These are phyloP conservation scores for Colletotrichum brevisporum DNA, from an alignment of 2,329 filamentous ascomycete species.

Conservation along the genomic window DNA sequence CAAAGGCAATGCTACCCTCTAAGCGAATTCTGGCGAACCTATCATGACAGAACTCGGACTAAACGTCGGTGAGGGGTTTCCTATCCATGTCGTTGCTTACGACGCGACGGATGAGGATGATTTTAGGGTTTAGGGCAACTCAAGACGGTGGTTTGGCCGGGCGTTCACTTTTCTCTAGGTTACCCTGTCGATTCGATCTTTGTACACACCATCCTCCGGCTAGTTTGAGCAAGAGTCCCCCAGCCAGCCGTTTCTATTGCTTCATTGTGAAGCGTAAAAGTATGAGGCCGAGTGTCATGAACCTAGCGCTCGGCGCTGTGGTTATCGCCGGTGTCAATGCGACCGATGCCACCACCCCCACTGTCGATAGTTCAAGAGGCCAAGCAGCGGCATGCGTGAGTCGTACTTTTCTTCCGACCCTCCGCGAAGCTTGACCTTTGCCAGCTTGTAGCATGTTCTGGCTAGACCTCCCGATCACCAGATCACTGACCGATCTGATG, in stretches of 20 bases:
- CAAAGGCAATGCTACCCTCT: too few species aligned
- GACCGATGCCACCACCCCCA: background rate
- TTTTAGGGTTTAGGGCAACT: background rate
- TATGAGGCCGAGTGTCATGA: background rate
- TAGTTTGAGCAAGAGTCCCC: too few species aligned
- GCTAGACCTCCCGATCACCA: too few species aligned
- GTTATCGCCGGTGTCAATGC: background rate
- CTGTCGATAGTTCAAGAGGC: background rate
- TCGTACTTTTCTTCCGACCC: background rate
- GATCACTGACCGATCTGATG: too few species aligned
- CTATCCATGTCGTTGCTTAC: too few species aligned
- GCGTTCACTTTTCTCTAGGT: background rate
- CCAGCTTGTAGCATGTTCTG: background rate
- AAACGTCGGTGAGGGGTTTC: too few species aligned
- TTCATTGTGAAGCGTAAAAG: background rate
- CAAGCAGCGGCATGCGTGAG: conserved; percentile 22
- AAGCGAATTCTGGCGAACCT: too few species aligned
- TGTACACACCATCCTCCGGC: background rate
- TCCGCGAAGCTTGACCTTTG: background rate
- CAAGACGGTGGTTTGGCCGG: too few species aligned
- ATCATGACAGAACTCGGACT: too few species aligned
- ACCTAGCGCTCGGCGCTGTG: conserved; percentile 7
- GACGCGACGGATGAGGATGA: too few species aligned
- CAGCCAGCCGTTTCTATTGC: background rate
- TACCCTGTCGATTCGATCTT: background rate